Evolutionary conservation across 345 rosid species (phyloP).

Genomic region (Arabis hirsuta): DNA sequence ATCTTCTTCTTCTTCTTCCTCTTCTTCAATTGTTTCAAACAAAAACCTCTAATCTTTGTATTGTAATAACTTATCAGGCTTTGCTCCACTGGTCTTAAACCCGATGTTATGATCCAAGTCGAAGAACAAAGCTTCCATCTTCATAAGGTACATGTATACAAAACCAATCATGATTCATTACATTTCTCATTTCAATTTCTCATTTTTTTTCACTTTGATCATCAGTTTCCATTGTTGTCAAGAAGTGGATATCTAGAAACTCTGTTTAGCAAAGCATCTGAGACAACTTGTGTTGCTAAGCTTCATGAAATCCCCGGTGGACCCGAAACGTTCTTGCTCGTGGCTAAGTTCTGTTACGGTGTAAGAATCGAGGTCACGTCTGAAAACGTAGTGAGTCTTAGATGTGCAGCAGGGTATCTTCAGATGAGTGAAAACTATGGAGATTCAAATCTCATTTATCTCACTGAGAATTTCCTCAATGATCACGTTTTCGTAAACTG

Average conservation of each 20-base stretch:
- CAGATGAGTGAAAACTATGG: conserved; percentile 75
- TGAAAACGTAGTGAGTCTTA: conserved; percentile 60
- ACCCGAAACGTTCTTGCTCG: conserved; percentile 69
- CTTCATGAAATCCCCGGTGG: conserved; percentile 87
- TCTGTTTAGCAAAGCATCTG: conserved; percentile 55
- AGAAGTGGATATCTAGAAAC: conserved; percentile 72
- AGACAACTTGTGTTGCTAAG: conserved; percentile 52
- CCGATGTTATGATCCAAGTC: conserved; percentile 76
- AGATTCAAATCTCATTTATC: conserved; percentile 70
- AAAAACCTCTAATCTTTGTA: background rate
- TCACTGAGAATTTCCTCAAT: conserved; percentile 67
- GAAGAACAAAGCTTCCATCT: conserved; percentile 75
- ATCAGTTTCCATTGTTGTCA: conserved; percentile 87
- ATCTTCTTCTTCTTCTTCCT: conserved; percentile 16
- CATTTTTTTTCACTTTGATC: conserved; percentile 3
- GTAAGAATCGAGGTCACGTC: conserved; percentile 70
- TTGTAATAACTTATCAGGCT: conserved; percentile 53
- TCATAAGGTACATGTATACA: conserved; percentile 63
- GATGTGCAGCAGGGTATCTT: conserved; percentile 93
- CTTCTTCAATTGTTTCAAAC: conserved; percentile 1
- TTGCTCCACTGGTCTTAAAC: conserved; percentile 77
- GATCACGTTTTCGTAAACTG: conserved; percentile 60
- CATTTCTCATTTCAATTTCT: background rate
- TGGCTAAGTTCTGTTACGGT: conserved; percentile 86
- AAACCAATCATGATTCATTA: background rate